Conservation (phyloP, 495 filamentous ascomycete species). For the Aspergillus steynii region DNA sequence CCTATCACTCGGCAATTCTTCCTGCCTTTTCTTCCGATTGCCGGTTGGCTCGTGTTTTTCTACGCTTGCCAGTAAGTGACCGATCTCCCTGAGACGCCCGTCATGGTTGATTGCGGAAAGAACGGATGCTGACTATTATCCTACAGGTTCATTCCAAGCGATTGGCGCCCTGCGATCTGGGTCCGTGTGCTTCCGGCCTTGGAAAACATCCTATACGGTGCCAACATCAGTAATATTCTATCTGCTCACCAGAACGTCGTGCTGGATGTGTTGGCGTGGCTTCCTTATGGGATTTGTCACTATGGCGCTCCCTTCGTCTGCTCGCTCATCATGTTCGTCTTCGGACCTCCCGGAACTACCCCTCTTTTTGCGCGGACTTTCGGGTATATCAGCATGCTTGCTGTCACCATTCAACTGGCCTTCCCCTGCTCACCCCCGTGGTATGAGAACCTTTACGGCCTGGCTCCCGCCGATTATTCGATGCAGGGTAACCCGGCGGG, state of each 20-base stretch:
- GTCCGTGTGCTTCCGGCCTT: constrained; percentile 92
- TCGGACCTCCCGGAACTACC: constrained; percentile 79
- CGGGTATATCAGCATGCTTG: constrained; percentile 87
- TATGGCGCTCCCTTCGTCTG: constrained; percentile 79
- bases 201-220: constrained; percentile 95
- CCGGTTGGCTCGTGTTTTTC: constrained; percentile 83
- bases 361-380: constrained; percentile 84
- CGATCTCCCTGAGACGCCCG: background rate
- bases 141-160: constrained; percentile 76
- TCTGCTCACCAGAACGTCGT: constrained; percentile 80
- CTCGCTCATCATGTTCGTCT: constrained; percentile 77
- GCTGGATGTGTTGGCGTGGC: constrained; percentile 85
- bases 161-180: constrained; percentile 88
- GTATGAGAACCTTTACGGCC: constrained; percentile 90
- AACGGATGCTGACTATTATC: constrained; percentile 20
- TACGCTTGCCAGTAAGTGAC: constrained; percentile 81
- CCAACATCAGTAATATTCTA: constrained; percentile 92
- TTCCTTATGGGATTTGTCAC: constrained; percentile 89
- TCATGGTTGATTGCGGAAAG: background rate
- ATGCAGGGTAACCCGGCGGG: constrained; percentile 87
- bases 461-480: constrained; percentile 87
- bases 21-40: constrained; percentile 80
- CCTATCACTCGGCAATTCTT: constrained; percentile 93
- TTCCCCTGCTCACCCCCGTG: constrained; percentile 94
- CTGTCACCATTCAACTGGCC: constrained; percentile 79